Evolutionary conservation across 2,329 filamentous ascomycete genomes (phyloP), one percentile per base, ranked within the genome.

Genomic region (Aspergillus piperis): DNA sequence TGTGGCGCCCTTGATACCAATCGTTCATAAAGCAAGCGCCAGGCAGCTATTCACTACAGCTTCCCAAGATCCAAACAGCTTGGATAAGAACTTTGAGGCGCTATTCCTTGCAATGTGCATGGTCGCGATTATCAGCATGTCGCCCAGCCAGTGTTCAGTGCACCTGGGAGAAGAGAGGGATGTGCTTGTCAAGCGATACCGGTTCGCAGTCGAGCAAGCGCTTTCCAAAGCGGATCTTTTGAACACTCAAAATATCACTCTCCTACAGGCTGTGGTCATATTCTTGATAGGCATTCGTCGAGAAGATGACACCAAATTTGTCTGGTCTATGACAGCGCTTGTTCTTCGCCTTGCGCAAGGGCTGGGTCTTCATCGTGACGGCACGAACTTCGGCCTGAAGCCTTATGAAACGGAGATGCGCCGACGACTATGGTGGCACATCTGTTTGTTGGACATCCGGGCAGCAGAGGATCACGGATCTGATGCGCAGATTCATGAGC

Each of bases 51-150:
- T 88, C 39, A 66, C 81, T n/a, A 77, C 81, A 25, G 82, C 83
- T 3, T 75, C 81, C 2, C 78, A 78, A 38, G 77, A 82, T 49
- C 74, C 83, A 1, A 79, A 83, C 47, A 78, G 78, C 36, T 69
- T 86, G 36, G 78, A 81, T 53, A 86, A 83, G 64, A 80, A 71
- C 65, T 77, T 69, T 52, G 87, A 89, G 69, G 80, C 83, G 3
- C 72, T 88, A 25, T 72, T 89, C 2, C 88, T 89, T 66, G 76
- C 85, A 7, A 83, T 90, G 49, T 89, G 88, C 71, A 84, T 88
- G 61, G 81, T 80, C 1, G 81, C 84, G 0, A 77, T 86, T 2
- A 72, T 73, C 66, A 77, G 73, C 63, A 73, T 74, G 73, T 76
- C 64, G 42, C 70, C 65, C 59, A 77, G 78, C 62, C 77, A 76